Conservation (phyloP, 257 asterid genomes). For the Plantago major region DNA sequence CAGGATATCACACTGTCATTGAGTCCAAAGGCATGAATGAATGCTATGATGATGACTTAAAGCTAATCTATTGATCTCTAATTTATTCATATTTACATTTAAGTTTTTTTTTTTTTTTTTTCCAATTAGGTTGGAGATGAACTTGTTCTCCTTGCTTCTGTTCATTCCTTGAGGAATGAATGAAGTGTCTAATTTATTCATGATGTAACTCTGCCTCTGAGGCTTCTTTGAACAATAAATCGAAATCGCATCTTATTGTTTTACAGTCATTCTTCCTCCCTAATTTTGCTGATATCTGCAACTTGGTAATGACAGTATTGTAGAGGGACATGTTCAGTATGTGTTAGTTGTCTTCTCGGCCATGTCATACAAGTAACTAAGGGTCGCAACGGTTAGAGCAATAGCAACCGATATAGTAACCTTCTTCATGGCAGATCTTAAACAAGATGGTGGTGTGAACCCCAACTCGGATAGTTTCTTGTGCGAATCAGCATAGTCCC, state of each 20-base stretch:
- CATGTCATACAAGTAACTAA: constrained; percentile 48
- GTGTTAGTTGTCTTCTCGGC: constrained; percentile 16
- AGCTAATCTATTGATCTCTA: not conserved
- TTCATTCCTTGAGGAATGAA: constrained; percentile 10
- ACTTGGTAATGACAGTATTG: too few relatives aligned
- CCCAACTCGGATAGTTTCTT: constrained; percentile 91
- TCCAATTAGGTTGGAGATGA: constrained; percentile 49
- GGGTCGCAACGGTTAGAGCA: constrained; percentile 45
- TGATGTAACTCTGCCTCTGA: not conserved
- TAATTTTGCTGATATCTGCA: too few relatives aligned
- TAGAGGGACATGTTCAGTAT: too few relatives aligned
- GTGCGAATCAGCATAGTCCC: constrained; percentile 77
- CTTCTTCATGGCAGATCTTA: constrained; percentile 29
- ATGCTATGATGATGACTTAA: not conserved
- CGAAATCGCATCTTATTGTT: not conserved
- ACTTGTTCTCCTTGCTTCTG: constrained; percentile 63
- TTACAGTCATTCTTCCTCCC: not conserved
- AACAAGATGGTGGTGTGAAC: constrained; percentile 37
- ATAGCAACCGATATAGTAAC: constrained; percentile 35
- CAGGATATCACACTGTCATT: constrained; percentile 68
- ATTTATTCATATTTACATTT: constrained; percentile 1
- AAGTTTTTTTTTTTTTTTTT: not conserved
- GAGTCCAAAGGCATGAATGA: constrained; percentile 47
- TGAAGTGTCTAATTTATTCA: constrained; percentile 8
- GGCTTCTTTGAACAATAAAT: constrained; percentile 11